These are phyloP conservation scores for Auricularia sp. DNA, from an alignment of 768 basidiomycete species.

Conservation along the genomic window DNA sequence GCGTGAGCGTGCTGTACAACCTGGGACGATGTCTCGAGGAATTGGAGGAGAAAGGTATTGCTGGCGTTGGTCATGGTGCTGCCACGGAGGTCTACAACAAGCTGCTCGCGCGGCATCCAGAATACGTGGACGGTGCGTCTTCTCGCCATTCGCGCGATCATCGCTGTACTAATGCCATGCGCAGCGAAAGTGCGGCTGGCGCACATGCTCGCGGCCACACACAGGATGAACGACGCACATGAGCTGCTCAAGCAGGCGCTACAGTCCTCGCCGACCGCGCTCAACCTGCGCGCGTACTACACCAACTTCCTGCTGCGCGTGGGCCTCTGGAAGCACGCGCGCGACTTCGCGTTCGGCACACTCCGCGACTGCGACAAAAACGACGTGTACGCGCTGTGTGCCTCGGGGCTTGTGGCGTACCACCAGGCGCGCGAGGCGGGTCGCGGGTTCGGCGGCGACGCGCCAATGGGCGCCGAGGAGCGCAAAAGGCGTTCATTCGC, in stretches of 20 bases:
- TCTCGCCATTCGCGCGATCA: not conserved
- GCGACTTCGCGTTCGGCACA: slow-evolving; percentile 83
- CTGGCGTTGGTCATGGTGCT: slow-evolving; percentile 18
- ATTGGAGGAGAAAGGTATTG: slow-evolving; percentile 56
- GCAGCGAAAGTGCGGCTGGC: slow-evolving; percentile 90
- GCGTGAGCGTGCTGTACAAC: slow-evolving; percentile 83
- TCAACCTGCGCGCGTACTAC: slow-evolving; percentile 88
- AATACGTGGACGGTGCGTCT: slow-evolving; percentile 85
- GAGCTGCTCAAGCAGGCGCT: slow-evolving; percentile 85
- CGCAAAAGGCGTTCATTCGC: slow-evolving; percentile 69
- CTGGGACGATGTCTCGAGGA: slow-evolving; percentile 89
- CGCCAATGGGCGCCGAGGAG: slow-evolving; percentile 37
- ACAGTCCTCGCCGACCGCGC: slow-evolving; percentile 61
- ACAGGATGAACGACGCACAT: slow-evolving; percentile 73
- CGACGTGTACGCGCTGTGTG: slow-evolving; percentile 87
- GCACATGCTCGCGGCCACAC: slow-evolving; percentile 59
- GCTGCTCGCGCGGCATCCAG: slow-evolving; percentile 81
- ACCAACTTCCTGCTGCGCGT: slow-evolving; percentile 85
- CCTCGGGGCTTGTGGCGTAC: slow-evolving; percentile 80
- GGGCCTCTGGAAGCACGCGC: slow-evolving; percentile 58
- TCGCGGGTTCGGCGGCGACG: slow-evolving; percentile 36
- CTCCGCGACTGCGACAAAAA: slow-evolving; percentile 79
- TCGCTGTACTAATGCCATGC: not conserved
- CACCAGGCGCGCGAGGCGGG: slow-evolving; percentile 77
- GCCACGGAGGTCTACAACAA: slow-evolving; percentile 74